A percentile compares a stretch with the other conserved stretches of the same genome.
phyloP scores from a whole-genome alignment of 1,284 basidiomycete species.

The Irpex lacteus region DNA sequence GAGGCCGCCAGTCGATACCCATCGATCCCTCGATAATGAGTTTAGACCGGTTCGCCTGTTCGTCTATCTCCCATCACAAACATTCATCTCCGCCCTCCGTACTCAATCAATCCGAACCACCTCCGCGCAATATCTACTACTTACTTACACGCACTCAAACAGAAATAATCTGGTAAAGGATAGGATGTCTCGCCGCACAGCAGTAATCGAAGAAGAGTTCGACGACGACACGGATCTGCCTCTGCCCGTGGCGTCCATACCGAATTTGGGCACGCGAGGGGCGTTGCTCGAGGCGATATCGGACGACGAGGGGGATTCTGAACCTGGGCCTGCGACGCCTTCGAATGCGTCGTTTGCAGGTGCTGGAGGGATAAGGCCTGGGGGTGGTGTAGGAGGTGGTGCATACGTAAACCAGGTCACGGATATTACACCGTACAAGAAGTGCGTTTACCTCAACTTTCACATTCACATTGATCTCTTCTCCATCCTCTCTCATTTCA shows the following conservation, averaged over 20 bases:
- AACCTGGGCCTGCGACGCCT: constrained; percentile 54
- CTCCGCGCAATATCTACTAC: background rate
- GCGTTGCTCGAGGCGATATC: constrained; percentile 75
- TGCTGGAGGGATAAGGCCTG: background rate
- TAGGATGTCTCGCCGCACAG: constrained; percentile 62
- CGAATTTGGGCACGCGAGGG: constrained; percentile 64
- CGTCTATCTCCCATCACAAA: background rate
- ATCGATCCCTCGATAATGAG: background rate
- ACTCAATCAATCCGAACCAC: background rate
- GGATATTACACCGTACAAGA: constrained; percentile 78
- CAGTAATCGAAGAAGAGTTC: constrained; percentile 66
- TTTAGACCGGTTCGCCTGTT: background rate
- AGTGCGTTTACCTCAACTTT: constrained; percentile 55
- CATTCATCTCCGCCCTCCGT: background rate
- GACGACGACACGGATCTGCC: constrained; percentile 90
- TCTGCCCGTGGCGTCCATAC: constrained; percentile 61
- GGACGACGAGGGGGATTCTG: constrained; percentile 39
- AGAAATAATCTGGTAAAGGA: background rate
- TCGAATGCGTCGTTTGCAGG: constrained; percentile 34
- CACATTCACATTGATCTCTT: background rate
- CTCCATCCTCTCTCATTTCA: no score
- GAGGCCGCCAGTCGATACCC: no score
- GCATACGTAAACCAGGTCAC: constrained; percentile 39
- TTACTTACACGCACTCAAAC: background rate
- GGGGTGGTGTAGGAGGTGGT: constrained; percentile 6